These are phyloP conservation scores for Sicyos baderoa DNA, from an alignment of 306 rosid species.

Conservation along the genomic window DNA sequence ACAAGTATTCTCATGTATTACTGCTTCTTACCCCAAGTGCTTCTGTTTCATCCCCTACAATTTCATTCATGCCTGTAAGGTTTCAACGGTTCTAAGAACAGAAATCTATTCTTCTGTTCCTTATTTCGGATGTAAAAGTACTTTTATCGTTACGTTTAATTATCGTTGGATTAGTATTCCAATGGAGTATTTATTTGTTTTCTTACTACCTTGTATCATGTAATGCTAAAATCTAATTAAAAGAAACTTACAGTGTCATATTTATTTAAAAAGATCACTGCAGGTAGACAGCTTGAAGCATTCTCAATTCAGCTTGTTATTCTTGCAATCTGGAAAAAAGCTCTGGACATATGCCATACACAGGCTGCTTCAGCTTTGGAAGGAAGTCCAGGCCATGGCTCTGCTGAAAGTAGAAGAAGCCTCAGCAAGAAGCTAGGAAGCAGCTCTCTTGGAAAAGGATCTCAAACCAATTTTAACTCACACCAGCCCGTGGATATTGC, in stretches of 20 bases:
- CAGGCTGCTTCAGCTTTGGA: conserved; percentile 98
- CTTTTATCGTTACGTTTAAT: not conserved
- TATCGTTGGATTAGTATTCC: conserved; percentile 1
- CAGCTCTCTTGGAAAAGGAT: conserved; percentile 48
- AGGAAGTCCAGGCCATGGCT: conserved; percentile 88
- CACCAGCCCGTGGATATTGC: conserved; percentile 48
- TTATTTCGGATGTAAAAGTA: not conserved
- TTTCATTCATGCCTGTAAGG: not conserved
- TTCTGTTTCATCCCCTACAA: not conserved
- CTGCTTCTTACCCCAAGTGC: not conserved
- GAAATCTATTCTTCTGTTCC: not conserved
- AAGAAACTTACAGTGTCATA: conserved; percentile 7
- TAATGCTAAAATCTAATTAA: not conserved
- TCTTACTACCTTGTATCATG: not conserved
- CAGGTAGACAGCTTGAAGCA: conserved; percentile 75
- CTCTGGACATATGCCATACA: conserved; percentile 92
- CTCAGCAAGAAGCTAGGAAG: conserved; percentile 46
- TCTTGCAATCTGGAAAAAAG: conserved; percentile 99
- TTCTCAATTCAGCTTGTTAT: conserved; percentile 93
- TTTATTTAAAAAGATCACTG: conserved; percentile 37
- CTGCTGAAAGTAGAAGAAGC: conserved; percentile 55
- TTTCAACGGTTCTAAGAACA: not conserved
- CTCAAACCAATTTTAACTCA: conserved; percentile 38
- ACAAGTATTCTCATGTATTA: not conserved
- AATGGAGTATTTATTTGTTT: not conserved